phyloP scores from a whole-genome alignment of 73 alveolate species.

The Tetrahymena thermophila region DNA sequence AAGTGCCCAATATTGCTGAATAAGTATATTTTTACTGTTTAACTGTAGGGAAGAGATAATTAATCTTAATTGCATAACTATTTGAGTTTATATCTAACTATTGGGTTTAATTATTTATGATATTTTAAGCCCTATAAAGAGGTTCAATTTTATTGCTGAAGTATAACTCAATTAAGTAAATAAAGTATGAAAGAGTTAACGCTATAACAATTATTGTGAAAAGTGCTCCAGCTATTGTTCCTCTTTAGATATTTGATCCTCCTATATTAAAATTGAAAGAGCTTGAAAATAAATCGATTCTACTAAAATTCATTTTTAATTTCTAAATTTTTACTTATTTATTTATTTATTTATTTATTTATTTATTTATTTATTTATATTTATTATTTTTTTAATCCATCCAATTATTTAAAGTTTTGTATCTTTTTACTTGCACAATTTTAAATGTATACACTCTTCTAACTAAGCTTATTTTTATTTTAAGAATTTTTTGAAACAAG shows the following conservation, averaged over 20 bases:
- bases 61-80: neutral
- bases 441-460: no score
- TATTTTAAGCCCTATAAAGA: neutral
- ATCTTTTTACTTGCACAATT: no score
- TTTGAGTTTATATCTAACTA: neutral
- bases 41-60: no score
- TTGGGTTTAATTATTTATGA: neutral
- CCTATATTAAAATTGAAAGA: neutral
- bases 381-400: no score
- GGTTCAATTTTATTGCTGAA: neutral
- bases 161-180: neutral
- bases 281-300: neutral
- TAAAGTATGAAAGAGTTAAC: neutral
- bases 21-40: no score
- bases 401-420: no score
- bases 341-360: no score
- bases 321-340: no score
- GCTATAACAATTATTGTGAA: neutral
- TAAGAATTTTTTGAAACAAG: no score
- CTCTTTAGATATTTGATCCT: neutral
- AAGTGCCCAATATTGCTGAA: neutral
- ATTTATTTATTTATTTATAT: no score
- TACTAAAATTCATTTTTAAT: neutral
- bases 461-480: no score
- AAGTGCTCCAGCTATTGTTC: neutral